These are phyloP conservation scores for Colletotrichum agaves DNA, from an alignment of 2,329 filamentous ascomycete species.

Conservation along the genomic window DNA sequence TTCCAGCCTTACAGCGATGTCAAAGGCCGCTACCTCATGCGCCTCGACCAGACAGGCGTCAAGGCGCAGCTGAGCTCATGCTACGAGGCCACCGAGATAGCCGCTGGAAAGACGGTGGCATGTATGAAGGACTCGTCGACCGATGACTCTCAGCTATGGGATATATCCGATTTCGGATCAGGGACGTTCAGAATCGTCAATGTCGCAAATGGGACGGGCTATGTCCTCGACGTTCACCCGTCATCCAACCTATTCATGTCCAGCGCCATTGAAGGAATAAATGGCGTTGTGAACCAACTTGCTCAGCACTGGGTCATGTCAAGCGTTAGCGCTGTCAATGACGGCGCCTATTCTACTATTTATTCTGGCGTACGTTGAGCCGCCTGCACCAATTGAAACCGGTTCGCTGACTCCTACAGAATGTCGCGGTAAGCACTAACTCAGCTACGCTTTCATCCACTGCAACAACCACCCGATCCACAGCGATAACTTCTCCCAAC, in stretches of 20 bases:
- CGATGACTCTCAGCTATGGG: constrained; percentile 47
- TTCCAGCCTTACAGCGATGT: constrained; percentile 44
- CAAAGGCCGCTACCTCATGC: constrained; percentile 47
- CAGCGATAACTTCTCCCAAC: constrained; percentile 10
- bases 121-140: constrained; percentile 44
- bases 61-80: constrained; percentile 47
- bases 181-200: constrained; percentile 46
- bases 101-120: constrained; percentile 43
- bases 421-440: constrained; percentile 9
- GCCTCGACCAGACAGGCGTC: constrained; percentile 43
- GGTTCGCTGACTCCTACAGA: constrained; percentile 9
- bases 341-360: constrained; percentile 47
- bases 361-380: constrained; percentile 43
- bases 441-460: constrained; percentile 20
- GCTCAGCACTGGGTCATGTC: constrained; percentile 50
- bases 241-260: constrained; percentile 47
- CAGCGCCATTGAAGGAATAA: constrained; percentile 28
- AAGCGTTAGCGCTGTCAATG: constrained; percentile 45
- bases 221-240: constrained; percentile 48
- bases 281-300: constrained; percentile 39
- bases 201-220: constrained; percentile 46
- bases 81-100: constrained; percentile 41
- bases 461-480: constrained; percentile 15
- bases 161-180: constrained; percentile 44
- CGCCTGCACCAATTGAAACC: not conserved